Evolutionary conservation across 352 stramenopile genomes (phyloP).

Genomic region (Thalassiosira hispida): DNA sequence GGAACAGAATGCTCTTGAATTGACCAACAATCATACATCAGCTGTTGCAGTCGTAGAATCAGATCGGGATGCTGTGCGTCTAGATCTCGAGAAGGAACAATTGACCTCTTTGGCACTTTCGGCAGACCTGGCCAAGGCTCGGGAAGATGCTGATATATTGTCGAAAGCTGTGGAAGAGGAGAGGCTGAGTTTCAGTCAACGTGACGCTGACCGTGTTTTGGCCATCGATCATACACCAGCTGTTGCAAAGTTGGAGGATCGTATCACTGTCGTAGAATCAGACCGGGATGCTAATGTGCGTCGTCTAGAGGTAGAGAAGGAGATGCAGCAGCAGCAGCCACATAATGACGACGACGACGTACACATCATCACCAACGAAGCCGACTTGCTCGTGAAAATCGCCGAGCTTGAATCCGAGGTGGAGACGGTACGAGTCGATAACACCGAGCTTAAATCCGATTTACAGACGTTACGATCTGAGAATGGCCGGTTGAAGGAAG

Average conservation of each 20-base stretch:
- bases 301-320: too few relatives aligned
- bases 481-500: too few relatives aligned
- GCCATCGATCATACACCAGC: not conserved
- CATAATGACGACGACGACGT: too few relatives aligned
- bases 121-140: not conserved
- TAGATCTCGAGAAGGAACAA: not conserved
- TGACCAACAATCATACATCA: constrained; percentile 7
- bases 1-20: not conserved
- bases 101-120: not conserved
- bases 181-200: constrained; percentile 2
- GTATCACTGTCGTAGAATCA: constrained; percentile 1
- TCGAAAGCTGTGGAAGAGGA: not conserved
- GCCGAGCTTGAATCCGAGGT: too few relatives aligned
- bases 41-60: not conserved
- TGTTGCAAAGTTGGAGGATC: constrained; percentile 8
- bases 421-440: too few relatives aligned
- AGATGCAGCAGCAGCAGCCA: too few relatives aligned
- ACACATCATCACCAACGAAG: too few relatives aligned
- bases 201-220: too few relatives aligned
- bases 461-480: too few relatives aligned
- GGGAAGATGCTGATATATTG: not conserved
- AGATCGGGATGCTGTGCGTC: not conserved
- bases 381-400: too few relatives aligned
- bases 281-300: too few relatives aligned
- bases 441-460: too few relatives aligned